These are phyloP conservation scores for Globisporangium alternatum DNA, from an alignment of 352 stramenopile species.

Conservation along the genomic window DNA sequence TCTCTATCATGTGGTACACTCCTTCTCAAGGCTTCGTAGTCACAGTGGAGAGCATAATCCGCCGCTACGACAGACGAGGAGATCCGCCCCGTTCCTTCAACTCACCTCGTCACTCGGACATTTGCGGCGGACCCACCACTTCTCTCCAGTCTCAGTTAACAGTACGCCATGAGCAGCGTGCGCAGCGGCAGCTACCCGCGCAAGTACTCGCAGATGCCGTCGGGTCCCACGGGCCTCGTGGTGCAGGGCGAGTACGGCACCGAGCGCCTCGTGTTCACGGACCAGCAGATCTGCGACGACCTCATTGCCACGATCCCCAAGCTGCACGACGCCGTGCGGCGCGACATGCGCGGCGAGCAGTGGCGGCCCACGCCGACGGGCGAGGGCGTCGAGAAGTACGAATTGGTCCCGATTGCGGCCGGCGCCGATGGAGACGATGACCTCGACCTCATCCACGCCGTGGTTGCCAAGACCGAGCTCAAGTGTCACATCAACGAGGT, in stretches of 20 bases:
- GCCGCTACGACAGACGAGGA: neutral
- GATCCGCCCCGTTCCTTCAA: neutral
- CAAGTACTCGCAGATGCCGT: neutral
- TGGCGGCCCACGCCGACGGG: slow-evolving; percentile 34
- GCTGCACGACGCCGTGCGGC: slow-evolving; percentile 37
- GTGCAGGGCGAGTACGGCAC: slow-evolving; percentile 9
- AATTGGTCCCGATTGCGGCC: slow-evolving; percentile 28
- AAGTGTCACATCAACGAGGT: slow-evolving; percentile 62
- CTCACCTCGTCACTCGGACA: neutral
- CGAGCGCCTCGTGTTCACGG: slow-evolving; percentile 34
- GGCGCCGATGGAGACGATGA: slow-evolving; percentile 34
- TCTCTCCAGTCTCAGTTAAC: neutral
- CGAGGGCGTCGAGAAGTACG: slow-evolving; percentile 39
- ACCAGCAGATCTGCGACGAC: slow-evolving; percentile 57
- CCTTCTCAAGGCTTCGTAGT: neutral
- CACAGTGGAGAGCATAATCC: neutral
- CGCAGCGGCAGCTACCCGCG: neutral
- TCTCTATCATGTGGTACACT: neutral
- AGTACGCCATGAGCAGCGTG: neutral
- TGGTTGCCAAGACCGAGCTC: slow-evolving; percentile 51
- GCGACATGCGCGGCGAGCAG: slow-evolving; percentile 28
- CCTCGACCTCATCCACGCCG: slow-evolving; percentile 39
- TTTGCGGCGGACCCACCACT: neutral
- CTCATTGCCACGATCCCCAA: slow-evolving; percentile 60
- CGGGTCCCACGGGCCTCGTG: neutral